Percentiles rank a stretch among this genome's conserved stretches.
These are phyloP conservation scores for Withania somnifera DNA, from an alignment of 305 asterid species.

Conservation along the genomic window DNA sequence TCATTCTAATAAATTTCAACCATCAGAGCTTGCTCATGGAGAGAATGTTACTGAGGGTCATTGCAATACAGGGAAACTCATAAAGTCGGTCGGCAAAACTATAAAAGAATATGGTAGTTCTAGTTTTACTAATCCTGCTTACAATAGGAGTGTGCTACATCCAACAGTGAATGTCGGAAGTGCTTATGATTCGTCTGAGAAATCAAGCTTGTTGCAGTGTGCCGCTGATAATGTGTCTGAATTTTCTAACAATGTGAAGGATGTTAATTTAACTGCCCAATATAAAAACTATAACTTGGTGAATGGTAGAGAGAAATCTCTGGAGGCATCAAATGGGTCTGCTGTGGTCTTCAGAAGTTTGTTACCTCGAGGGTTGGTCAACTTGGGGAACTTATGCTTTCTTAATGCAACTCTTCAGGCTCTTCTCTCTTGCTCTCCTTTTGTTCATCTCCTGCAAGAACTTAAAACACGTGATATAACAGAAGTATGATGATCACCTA, in stretches of 20 bases:
- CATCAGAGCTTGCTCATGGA: conserved; percentile 13
- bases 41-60: conserved; percentile 7
- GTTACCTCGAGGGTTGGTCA: conserved; percentile 74
- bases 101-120: conserved; percentile 29
- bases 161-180: conserved; percentile 7
- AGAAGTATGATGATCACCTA: conserved; percentile 29
- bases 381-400: conserved; percentile 78
- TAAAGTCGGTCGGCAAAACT: conserved; percentile 12
- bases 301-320: conserved; percentile 13
- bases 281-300: conserved; percentile 18
- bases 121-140: conserved; percentile 6
- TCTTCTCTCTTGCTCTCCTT: conserved; percentile 65
- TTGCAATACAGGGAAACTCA: conserved; percentile 7
- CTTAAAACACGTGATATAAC: conserved; percentile 46
- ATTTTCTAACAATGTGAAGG: conserved; percentile 16
- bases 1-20: conserved; percentile 17
- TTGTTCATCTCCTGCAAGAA: conserved; percentile 53
- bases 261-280: conserved; percentile 16
- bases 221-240: conserved; percentile 12
- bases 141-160: conserved; percentile 9
- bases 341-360: conserved; percentile 23
- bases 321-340: conserved; percentile 26
- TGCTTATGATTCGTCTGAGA: conserved; percentile 9
- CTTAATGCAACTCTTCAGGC: conserved; percentile 83
- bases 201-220: conserved; percentile 16